Percentiles rank a stretch among this genome's conserved stretches.
phyloP scores from a whole-genome alignment of 2,329 filamentous ascomycete species.

The Arthrobotrys musiformis region DNA sequence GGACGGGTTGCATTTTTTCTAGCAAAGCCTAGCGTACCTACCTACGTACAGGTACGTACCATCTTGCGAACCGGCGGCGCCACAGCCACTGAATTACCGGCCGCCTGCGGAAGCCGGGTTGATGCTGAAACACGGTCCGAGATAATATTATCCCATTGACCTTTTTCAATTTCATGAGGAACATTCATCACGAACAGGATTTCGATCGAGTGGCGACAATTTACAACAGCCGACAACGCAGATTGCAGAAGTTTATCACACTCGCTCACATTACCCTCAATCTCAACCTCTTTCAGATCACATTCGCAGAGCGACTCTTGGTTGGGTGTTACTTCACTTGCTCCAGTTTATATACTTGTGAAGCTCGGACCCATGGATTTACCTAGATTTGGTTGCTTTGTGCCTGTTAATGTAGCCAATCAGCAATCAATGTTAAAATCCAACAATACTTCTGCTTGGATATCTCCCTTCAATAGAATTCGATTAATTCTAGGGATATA shows the following conservation, averaged over 20 bases:
- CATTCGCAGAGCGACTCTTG: too few relatives aligned
- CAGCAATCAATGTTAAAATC: not conserved
- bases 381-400: not conserved
- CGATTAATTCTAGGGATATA: not conserved
- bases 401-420: not conserved
- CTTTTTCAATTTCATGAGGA: not conserved
- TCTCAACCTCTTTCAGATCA: too few relatives aligned
- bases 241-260: not conserved
- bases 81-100: slow-evolving; percentile 13
- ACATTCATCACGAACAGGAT: not conserved
- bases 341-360: not conserved
- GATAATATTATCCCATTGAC: slow-evolving; percentile 2
- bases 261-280: not conserved
- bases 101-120: not conserved
- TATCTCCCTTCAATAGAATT: not conserved
- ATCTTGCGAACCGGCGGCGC: not conserved
- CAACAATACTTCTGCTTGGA: not conserved
- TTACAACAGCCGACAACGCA: slow-evolving; percentile 4
- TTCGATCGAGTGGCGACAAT: not conserved
- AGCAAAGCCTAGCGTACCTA: not conserved
- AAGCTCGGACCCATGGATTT: not conserved
- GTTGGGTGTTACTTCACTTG: not conserved
- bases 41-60: too few relatives aligned
- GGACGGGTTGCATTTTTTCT: not conserved
- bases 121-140: not conserved